phyloP scores from a whole-genome alignment of 805 yeast species.

The Teunomyces stri region DNA sequence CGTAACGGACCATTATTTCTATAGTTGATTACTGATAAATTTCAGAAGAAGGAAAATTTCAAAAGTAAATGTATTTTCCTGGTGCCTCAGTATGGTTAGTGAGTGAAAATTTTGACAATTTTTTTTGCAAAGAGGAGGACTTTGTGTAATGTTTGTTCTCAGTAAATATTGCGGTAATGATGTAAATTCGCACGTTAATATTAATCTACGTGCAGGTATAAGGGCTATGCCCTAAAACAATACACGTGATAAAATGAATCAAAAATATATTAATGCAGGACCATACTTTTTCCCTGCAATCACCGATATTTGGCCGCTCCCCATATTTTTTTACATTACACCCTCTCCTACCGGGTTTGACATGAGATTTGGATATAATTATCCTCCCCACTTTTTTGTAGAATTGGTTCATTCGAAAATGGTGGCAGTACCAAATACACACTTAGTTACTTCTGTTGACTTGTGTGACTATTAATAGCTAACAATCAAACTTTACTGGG shows the following conservation, averaged over 20 bases:
- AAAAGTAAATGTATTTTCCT: conserved; percentile 3
- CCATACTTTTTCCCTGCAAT: too few species aligned
- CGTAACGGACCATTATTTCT: conserved; percentile 94
- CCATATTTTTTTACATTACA: neutral
- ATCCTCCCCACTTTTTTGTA: neutral
- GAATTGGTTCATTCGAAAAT: too few species aligned
- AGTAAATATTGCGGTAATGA: neutral
- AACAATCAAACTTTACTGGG: too few species aligned
- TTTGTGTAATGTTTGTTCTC: neutral
- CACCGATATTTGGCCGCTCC: too few species aligned
- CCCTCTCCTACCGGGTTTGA: neutral
- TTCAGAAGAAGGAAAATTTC: conserved; percentile 4
- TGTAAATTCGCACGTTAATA: neutral
- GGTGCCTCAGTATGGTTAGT: conserved; percentile 2
- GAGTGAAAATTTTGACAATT: conserved; percentile 4
- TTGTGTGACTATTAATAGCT: too few species aligned
- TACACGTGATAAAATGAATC: neutral
- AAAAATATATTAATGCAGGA: too few species aligned
- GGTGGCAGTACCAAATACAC: too few species aligned
- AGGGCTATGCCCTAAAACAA: neutral
- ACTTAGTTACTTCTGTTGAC: too few species aligned
- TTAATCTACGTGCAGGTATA: neutral
- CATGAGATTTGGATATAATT: neutral
- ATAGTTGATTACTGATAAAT: conserved; percentile 3
- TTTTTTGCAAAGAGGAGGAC: neutral